Conservation (phyloP, 2,329 filamentous ascomycete species). For the Botrytis deweyae region DNA sequence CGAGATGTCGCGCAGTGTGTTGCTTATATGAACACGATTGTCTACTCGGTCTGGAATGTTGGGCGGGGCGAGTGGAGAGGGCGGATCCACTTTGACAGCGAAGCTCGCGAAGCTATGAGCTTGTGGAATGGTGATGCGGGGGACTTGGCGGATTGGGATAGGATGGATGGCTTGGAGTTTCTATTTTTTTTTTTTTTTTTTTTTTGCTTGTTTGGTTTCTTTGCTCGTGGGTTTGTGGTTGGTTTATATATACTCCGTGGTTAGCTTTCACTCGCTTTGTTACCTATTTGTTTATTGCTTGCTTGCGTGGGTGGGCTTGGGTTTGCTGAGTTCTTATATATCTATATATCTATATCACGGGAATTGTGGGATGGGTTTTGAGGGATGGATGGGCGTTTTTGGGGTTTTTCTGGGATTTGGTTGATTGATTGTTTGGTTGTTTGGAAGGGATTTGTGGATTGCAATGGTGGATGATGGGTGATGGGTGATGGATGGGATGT, state of each 20-base stretch:
- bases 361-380: not conserved
- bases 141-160: not conserved
- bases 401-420: not conserved
- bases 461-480: not conserved
- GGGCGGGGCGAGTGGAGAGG: not conserved
- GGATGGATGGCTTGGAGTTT: not conserved
- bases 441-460: not conserved
- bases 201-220: too few relatives aligned
- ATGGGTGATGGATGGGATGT: not conserved
- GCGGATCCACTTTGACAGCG: constrained; percentile 1
- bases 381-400: not conserved
- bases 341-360: not conserved
- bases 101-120: not conserved
- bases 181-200: not conserved
- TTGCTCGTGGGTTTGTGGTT: not conserved
- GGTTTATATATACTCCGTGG: not conserved
- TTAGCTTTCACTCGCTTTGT: not conserved
- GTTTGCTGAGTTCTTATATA: not conserved
- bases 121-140: not conserved
- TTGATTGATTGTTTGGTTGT: not conserved
- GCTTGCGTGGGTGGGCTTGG: not conserved
- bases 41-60: not conserved
- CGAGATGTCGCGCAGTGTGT: not conserved
- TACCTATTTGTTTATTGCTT: not conserved
- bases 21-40: not conserved